Conservation (phyloP, 1,284 basidiomycete species). For the Moesziomyces sp. region DNA sequence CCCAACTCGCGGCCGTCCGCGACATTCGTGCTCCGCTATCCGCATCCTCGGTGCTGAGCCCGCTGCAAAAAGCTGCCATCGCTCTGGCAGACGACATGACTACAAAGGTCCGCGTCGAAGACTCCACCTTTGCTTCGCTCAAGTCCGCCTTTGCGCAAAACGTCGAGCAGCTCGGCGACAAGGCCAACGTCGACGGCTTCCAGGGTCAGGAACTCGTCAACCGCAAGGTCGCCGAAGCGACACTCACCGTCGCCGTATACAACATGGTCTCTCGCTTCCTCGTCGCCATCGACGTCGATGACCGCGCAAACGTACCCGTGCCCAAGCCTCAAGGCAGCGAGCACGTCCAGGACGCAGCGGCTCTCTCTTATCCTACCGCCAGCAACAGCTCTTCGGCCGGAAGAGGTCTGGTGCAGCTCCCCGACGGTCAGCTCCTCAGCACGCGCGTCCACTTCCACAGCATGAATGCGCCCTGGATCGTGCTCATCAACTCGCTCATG, state of each 20-base stretch:
- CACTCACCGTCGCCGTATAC: conserved; percentile 69
- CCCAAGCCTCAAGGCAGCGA: conserved; percentile 62
- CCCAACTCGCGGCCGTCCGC: conserved; percentile 68
- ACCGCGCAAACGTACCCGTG: conserved; percentile 62
- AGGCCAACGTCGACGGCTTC: conserved; percentile 56
- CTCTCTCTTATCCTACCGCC: conserved; percentile 9
- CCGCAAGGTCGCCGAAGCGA: conserved; percentile 68
- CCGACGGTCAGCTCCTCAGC: conserved; percentile 50
- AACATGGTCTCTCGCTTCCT: conserved; percentile 70
- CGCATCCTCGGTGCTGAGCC: conserved; percentile 33
- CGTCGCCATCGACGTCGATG: conserved; percentile 69
- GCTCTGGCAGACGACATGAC: conserved; percentile 69
- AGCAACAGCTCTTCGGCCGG: conserved; percentile 47
- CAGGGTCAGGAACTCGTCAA: conserved; percentile 44
- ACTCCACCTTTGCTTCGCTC: conserved; percentile 39
- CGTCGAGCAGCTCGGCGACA: conserved; percentile 61
- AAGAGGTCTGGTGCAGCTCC: conserved; percentile 49
- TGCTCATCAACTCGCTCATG: conserved; percentile 70
- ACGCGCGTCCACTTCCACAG: conserved; percentile 58
- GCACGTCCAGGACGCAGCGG: conserved; percentile 32
- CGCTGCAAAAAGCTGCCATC: conserved; percentile 64
- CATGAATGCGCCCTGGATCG: conserved; percentile 64
- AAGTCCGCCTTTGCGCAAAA: conserved; percentile 50
- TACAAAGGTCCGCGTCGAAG: conserved; percentile 36
- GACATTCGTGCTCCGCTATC: conserved; percentile 54